A percentile compares a stretch with the other conserved stretches of the same genome.
These are phyloP conservation scores for Beauveria sp. DNA, from an alignment of 2,329 filamentous ascomycete species.

Conservation along the genomic window DNA sequence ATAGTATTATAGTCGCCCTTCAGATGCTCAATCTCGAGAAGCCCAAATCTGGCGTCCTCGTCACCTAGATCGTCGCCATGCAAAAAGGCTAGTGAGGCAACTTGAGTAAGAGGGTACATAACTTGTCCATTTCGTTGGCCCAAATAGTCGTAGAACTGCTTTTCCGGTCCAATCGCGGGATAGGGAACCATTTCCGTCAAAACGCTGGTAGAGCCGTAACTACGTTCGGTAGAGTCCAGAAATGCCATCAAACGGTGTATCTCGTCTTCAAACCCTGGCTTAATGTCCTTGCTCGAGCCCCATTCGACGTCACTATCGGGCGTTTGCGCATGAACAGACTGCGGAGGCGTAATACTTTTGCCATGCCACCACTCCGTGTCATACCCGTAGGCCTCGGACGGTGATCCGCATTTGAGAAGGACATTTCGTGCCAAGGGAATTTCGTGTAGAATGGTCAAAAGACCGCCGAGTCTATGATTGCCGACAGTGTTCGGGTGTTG, in stretches of 20 bases:
- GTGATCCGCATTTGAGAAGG: conserved; percentile 36
- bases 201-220: conserved; percentile 47
- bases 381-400: conserved; percentile 43
- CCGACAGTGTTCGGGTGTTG: conserved; percentile 24
- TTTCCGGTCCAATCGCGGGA: conserved; percentile 27
- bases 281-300: conserved; percentile 21
- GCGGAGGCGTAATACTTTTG: conserved; percentile 36
- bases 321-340: conserved; percentile 19
- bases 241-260: conserved; percentile 57
- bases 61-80: conserved; percentile 23
- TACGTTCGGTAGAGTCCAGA: conserved; percentile 51
- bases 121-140: conserved; percentile 20
- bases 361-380: conserved; percentile 57
- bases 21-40: conserved; percentile 34
- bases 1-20: conserved; percentile 14
- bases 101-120: conserved; percentile 25
- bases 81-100: conserved; percentile 23
- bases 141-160: conserved; percentile 38
- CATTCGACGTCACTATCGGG: conserved; percentile 21
- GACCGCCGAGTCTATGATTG: conserved; percentile 39
- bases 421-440: conserved; percentile 52
- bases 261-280: conserved; percentile 41
- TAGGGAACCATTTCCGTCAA: conserved; percentile 32
- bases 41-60: conserved; percentile 30
- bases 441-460: conserved; percentile 52